A percentile compares a stretch with the other conserved stretches of the same genome.
phyloP scores from a whole-genome alignment of 2,329 filamentous ascomycete species.

The Penicillium palitans region DNA sequence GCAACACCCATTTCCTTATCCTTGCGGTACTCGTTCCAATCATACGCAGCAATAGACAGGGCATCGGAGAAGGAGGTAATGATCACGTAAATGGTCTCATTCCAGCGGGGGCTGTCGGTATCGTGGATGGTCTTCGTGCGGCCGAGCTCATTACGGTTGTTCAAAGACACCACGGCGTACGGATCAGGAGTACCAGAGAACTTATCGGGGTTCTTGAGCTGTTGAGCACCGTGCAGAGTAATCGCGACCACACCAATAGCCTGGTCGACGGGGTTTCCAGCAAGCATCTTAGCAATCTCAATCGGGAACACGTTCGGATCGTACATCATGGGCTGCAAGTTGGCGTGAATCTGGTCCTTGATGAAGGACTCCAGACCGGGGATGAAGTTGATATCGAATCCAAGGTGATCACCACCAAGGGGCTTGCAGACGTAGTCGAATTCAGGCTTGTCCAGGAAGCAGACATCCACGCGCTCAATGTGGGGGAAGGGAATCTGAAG shows the following conservation, averaged over 20 bases:
- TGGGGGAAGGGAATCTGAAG: slow-evolving; percentile 94
- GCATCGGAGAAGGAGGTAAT: slow-evolving; percentile 87
- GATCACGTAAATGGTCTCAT: slow-evolving; percentile 94
- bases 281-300: slow-evolving; percentile 96
- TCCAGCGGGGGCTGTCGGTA: slow-evolving; percentile 86
- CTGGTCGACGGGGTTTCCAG: slow-evolving; percentile 89
- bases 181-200: slow-evolving; percentile 91
- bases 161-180: slow-evolving; percentile 81
- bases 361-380: slow-evolving; percentile 93
- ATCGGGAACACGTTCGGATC: slow-evolving; percentile 96
- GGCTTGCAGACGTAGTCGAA: slow-evolving; percentile 99
- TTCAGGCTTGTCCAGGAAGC: slow-evolving; percentile 81
- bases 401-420: slow-evolving; percentile 88
- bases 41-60: slow-evolving; percentile 79
- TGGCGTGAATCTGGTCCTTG: slow-evolving; percentile 91
- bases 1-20: slow-evolving; percentile 91
- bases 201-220: slow-evolving; percentile 92
- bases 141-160: slow-evolving; percentile 76
- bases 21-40: slow-evolving; percentile 95
- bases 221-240: slow-evolving; percentile 85
- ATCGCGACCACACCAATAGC: slow-evolving; percentile 92
- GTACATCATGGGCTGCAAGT: slow-evolving; percentile 96
- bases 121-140: slow-evolving; percentile 87
- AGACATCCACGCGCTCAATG: slow-evolving; percentile 91
- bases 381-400: slow-evolving; percentile 99